Percentiles rank a stretch among this genome's conserved stretches.
phyloP scores from a whole-genome alignment of 495 filamentous ascomycete genomes.

The Oidiodendron maius region DNA sequence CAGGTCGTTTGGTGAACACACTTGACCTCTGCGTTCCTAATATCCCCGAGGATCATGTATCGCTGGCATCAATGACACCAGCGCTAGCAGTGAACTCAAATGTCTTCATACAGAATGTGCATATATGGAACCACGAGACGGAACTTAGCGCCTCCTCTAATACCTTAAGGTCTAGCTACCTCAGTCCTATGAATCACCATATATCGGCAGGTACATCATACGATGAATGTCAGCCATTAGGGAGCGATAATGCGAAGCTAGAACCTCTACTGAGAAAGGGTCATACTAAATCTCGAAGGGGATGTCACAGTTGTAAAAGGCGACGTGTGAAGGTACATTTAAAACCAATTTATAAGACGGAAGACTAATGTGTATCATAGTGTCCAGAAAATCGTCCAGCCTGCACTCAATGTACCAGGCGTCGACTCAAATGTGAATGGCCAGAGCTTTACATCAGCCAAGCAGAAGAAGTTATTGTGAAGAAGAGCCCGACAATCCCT shows the following conservation, averaged over 20 bases:
- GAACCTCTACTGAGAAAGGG: constrained; percentile 6
- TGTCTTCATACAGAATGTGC: not conserved
- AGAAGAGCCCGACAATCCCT: constrained; percentile 7
- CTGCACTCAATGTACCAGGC: constrained; percentile 52
- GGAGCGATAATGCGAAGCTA: constrained; percentile 1
- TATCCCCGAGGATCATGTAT: constrained; percentile 6
- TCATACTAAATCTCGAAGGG: constrained; percentile 56
- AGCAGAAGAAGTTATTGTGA: not conserved
- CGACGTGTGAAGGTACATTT: constrained; percentile 49
- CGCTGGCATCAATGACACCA: constrained; percentile 1
- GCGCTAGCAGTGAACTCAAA: constrained; percentile 5
- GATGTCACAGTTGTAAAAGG: constrained; percentile 59
- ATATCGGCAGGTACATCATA: constrained; percentile 4
- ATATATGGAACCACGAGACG: constrained; percentile 3
- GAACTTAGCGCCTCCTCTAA: constrained; percentile 1
- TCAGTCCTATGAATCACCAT: constrained; percentile 5
- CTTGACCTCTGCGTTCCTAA: constrained; percentile 3
- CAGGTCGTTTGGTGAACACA: constrained; percentile 5
- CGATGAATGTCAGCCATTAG: constrained; percentile 3
- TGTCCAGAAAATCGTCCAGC: constrained; percentile 52
- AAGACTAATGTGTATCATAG: constrained; percentile 17
- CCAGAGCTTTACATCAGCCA: constrained; percentile 33
- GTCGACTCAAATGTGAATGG: constrained; percentile 51
- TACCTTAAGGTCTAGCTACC: constrained; percentile 6
- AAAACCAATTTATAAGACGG: not conserved